Evolutionary conservation across 148 eudicot species (phyloP), one percentile per base, ranked within the genome.

Genomic region (Hydrangea macrophylla): DNA sequence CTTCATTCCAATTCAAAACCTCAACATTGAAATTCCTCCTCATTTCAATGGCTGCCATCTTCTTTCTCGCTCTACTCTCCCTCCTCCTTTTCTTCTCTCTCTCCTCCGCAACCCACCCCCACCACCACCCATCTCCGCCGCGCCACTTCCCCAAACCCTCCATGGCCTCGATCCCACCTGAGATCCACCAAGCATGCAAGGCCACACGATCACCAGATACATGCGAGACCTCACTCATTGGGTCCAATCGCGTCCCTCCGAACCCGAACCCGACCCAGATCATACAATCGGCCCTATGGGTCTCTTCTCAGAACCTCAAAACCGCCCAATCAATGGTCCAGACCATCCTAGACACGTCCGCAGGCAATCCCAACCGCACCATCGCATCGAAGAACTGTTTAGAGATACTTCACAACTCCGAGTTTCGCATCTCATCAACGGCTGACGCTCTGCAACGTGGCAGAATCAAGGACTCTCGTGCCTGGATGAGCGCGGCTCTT

Each of bases 401-500:
- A 1, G 85, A 90, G 62, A 60, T 62, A 13, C 80, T 90, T 25
- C 27, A 40, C 15, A 65, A 79, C 54, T 80, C 96, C 32, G 76
- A 65, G 9, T 60, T 55, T 81, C 78, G 96, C 6, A 48, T 71
- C 10, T 37, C 53, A 9, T 26, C 53, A 18, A 58, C 80, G 40
- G 25, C 7, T 10, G 68, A 55, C 9, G 73, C 75, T 18, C 53
- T 81, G 39, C 27, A 74, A 20, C 79, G 84, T 33, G 89, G 77
- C 64, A 65, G 63, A 55, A 30, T 73, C 66, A 80, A 79, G 67
- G 82, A 90, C 75, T 84, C 81, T 11, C 88, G 98, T 0, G 95
- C 98, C 0, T 93, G 79, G 82, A 69, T 74, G 64, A 77, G 81
- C 69, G 92, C 98, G 7, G 87, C 85, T 2, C 35, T 90, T 18